These are phyloP conservation scores for Sesbania bispinosa DNA, from an alignment of 306 rosid species.

Conservation along the genomic window DNA sequence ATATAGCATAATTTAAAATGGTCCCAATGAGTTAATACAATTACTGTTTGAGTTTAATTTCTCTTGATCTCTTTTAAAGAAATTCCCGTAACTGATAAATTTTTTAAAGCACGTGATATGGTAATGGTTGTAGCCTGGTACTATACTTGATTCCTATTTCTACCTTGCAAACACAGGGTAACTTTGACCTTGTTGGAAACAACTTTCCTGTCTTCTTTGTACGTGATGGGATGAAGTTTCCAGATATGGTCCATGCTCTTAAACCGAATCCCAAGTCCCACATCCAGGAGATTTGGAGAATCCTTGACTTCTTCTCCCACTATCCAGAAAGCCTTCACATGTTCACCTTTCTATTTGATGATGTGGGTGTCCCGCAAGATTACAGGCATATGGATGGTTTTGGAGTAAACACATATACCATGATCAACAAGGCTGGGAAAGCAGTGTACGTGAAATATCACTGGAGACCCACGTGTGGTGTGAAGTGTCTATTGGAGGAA, in stretches of 20 bases:
- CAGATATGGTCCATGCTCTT: conserved; percentile 90
- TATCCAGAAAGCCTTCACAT: conserved; percentile 90
- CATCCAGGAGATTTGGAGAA: conserved; percentile 92
- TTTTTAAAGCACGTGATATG: not conserved
- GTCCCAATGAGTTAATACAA: not conserved
- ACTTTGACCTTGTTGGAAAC: conserved; percentile 92
- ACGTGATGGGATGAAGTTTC: conserved; percentile 90
- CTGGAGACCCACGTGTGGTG: conserved; percentile 84
- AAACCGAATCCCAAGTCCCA: conserved; percentile 93
- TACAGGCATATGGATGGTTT: conserved; percentile 97
- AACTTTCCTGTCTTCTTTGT: conserved; percentile 84
- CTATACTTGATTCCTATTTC: conserved; percentile 47
- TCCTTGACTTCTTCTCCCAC: conserved; percentile 90
- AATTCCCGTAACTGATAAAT: not conserved
- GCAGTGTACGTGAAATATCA: conserved; percentile 78
- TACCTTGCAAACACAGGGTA: conserved; percentile 63
- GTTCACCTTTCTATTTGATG: conserved; percentile 82
- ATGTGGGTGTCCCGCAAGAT: conserved; percentile 81
- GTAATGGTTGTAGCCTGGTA: conserved; percentile 1
- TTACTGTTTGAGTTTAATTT: not conserved
- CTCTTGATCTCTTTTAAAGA: not conserved
- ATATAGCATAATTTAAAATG: not conserved
- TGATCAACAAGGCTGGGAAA: conserved; percentile 81
- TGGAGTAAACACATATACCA: conserved; percentile 81
- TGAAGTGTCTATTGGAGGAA: conserved; percentile 76